Evolutionary conservation across 2,329 filamentous ascomycete species (phyloP), one percentile per base, ranked within the genome.

Genomic region (Penicillium sp.): DNA sequence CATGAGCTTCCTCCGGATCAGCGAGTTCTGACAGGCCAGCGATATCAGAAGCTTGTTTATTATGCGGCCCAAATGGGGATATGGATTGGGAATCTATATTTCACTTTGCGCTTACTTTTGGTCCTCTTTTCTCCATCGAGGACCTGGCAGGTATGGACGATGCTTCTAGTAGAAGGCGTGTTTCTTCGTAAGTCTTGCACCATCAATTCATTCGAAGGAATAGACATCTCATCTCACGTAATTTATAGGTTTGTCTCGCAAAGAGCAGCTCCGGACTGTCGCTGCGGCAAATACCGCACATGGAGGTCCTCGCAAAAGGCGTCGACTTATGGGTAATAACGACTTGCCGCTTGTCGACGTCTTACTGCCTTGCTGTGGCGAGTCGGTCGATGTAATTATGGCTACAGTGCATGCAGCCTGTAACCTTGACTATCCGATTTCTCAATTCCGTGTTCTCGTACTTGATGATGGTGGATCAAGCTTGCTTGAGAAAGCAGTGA

Each of bases 321-420:
- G n/a, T n/a, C n/a, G n/a, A n/a, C n/a, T n/a, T n/a, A n/a, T n/a
- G n/a, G n/a, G n/a, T n/a, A n/a, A n/a, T n/a, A n/a, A n/a, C n/a
- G 73, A 76, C 3, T 78, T 81, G 0, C 77, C 78, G 1, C 51
- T 27, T 9, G 78, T 83, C 3, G 81, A 83, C 54, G 70, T 81
- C 1, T 74, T 83, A 42, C 64, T 83, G 4, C 80, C 80, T 1
- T 81, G 77, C 66, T 83, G 81, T 50, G 77, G 77, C 12, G 81
- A 83, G 58, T 75, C 80, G 1, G 69, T 77, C 32, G 77, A 81
- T 12, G 66, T 83, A 2, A 75, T 83, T 2, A 65, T 82, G 42
- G 79, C 82, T 54, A 83, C 81, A 1, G 72, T 79, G 7, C 73
- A 74, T n/a, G 80, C 75, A 3, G 78, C 80, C 1, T 79, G 76